phyloP scores from a whole-genome alignment of 176 grass and related monocot species.

The Aegilops bicornis region DNA sequence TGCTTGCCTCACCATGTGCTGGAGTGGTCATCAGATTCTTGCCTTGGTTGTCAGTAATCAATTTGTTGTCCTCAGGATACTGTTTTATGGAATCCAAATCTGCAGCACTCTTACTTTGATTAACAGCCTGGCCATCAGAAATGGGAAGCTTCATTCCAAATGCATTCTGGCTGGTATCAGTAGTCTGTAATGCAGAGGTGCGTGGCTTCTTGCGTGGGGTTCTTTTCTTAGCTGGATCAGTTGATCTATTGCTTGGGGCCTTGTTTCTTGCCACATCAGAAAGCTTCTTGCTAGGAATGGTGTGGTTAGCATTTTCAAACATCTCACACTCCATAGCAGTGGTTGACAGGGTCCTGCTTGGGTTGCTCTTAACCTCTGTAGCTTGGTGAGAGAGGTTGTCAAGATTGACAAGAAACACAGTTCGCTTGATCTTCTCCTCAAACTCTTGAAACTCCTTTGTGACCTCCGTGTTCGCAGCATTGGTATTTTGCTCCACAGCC shows the following conservation, averaged over 20 bases:
- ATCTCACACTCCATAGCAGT: neutral
- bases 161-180: neutral
- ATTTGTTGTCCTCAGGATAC: conserved; percentile 21
- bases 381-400: conserved; percentile 47
- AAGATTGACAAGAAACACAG: conserved; percentile 60
- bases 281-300: neutral
- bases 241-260: neutral
- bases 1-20: neutral
- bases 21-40: neutral
- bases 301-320: neutral
- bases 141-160: conserved; percentile 2
- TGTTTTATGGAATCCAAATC: conserved; percentile 34
- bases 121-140: conserved; percentile 16
- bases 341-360: neutral
- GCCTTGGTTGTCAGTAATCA: neutral
- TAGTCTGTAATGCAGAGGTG: neutral
- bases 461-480: conserved; percentile 11
- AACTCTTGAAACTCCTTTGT: conserved; percentile 54
- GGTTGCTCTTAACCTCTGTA: conserved; percentile 13
- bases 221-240: neutral
- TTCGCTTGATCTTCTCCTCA: conserved; percentile 54
- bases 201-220: neutral
- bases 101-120: conserved; percentile 1
- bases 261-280: neutral
- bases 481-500: conserved; percentile 17